These are phyloP conservation scores for Rhodamnia argentea DNA, from an alignment of 345 rosid species.

Conservation along the genomic window DNA sequence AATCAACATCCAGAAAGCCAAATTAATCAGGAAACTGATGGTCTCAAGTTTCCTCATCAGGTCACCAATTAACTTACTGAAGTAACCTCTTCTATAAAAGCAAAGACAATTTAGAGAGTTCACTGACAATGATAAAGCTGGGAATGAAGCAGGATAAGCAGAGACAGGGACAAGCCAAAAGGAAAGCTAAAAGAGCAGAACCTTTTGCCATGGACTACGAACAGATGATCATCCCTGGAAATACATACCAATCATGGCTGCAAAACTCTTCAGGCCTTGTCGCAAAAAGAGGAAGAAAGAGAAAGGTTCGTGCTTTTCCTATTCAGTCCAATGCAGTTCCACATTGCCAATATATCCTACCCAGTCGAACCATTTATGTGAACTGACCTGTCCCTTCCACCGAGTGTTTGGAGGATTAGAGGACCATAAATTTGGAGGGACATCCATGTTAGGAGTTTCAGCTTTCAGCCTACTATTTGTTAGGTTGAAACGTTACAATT, in stretches of 20 bases:
- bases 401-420: neutral
- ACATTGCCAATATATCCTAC: neutral
- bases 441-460: neutral
- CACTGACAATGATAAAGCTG: neutral
- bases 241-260: slow-evolving; percentile 66
- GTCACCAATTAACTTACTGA: slow-evolving; percentile 12
- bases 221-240: slow-evolving; percentile 56
- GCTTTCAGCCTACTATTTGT: neutral
- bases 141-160: slow-evolving; percentile 36
- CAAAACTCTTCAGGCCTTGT: slow-evolving; percentile 50
- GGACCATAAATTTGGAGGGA: neutral
- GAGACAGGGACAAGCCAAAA: slow-evolving; percentile 28
- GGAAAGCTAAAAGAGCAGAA: slow-evolving; percentile 33
- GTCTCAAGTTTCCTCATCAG: slow-evolving; percentile 29
- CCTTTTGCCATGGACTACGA: slow-evolving; percentile 49
- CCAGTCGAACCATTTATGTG: neutral
- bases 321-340: neutral
- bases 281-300: slow-evolving; percentile 42
- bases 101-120: neutral
- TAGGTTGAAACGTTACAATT: neutral
- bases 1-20: slow-evolving; percentile 27
- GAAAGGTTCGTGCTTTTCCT: slow-evolving; percentile 32
- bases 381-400: neutral
- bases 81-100: neutral
- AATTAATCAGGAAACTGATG: slow-evolving; percentile 12